Conservation (phyloP, 2,329 filamentous ascomycete species). For the Ilyonectria robusta region DNA sequence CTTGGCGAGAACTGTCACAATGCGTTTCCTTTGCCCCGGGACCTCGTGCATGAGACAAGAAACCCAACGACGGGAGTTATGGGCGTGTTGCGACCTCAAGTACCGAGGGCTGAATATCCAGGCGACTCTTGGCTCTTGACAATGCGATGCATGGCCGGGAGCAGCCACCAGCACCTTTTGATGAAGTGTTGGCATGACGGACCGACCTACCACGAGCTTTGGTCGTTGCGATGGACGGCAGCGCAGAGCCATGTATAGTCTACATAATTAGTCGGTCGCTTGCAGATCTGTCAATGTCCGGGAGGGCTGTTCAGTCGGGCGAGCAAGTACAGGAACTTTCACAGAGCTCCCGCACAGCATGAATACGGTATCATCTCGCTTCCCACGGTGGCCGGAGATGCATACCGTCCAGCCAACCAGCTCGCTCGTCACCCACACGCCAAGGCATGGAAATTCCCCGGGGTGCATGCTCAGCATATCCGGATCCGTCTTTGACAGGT, state of each 20-base stretch:
- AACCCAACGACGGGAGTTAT: not conserved
- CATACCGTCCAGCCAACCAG: constrained; percentile 19
- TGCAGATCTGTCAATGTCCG: not conserved
- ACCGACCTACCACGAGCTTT: not conserved
- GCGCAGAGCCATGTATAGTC: not conserved
- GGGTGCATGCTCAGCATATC: constrained; percentile 16
- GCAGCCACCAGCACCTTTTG: not conserved
- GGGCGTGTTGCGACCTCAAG: not conserved
- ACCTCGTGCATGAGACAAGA: constrained; percentile 4
- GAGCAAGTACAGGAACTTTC: not conserved
- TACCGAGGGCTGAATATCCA: constrained; percentile 6
- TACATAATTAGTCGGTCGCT: not conserved
- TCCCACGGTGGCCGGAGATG: constrained; percentile 20
- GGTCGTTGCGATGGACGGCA: not conserved
- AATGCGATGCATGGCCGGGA: not conserved
- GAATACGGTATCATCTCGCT: constrained; percentile 23
- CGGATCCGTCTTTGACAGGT: constrained; percentile 11
- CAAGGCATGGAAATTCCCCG: constrained; percentile 25
- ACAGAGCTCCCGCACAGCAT: not conserved
- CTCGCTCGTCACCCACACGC: constrained; percentile 8
- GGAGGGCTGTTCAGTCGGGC: not conserved
- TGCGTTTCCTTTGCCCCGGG: constrained; percentile 3
- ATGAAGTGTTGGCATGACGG: not conserved
- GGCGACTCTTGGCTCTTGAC: not conserved
- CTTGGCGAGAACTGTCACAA: not conserved